These are phyloP conservation scores for Diaporthe citriasiana DNA, from an alignment of 2,329 filamentous ascomycete genomes.

Conservation along the genomic window DNA sequence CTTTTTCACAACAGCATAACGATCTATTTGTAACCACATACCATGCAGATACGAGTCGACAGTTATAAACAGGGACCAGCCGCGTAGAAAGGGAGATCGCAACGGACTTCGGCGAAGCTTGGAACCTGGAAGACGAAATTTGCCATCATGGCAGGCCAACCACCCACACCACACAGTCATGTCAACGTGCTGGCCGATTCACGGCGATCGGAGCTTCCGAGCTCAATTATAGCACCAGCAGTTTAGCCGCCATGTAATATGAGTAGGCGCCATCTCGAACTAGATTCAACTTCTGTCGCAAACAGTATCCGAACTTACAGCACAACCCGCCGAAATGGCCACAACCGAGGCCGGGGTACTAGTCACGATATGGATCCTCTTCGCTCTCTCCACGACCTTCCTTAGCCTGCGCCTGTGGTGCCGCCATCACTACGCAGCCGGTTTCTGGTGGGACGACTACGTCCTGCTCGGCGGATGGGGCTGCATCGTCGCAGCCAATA, in stretches of 20 bases:
- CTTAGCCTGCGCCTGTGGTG: slow-evolving; percentile 23
- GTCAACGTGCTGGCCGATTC: neutral
- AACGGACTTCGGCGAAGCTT: slow-evolving; percentile 32
- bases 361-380: slow-evolving; percentile 28
- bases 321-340: slow-evolving; percentile 12
- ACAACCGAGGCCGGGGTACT: slow-evolving; percentile 15
- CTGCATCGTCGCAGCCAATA: slow-evolving; percentile 12
- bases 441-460: slow-evolving; percentile 26
- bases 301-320: neutral
- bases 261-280: slow-evolving; percentile 1
- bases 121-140: slow-evolving; percentile 28
- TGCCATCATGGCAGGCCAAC: slow-evolving; percentile 10
- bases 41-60: slow-evolving; percentile 22
- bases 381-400: slow-evolving; percentile 5
- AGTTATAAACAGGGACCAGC: slow-evolving; percentile 16
- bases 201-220: slow-evolving; percentile 8
- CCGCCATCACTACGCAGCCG: slow-evolving; percentile 12
- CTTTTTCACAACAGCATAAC: neutral
- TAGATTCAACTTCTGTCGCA: neutral
- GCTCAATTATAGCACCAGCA: neutral
- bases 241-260: neutral
- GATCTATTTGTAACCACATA: slow-evolving; percentile 21
- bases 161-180: slow-evolving; percentile 13
- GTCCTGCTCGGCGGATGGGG: neutral
- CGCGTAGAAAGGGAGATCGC: neutral